phyloP scores from a whole-genome alignment of 805 yeast species.

The Ogataea ganodermae region DNA sequence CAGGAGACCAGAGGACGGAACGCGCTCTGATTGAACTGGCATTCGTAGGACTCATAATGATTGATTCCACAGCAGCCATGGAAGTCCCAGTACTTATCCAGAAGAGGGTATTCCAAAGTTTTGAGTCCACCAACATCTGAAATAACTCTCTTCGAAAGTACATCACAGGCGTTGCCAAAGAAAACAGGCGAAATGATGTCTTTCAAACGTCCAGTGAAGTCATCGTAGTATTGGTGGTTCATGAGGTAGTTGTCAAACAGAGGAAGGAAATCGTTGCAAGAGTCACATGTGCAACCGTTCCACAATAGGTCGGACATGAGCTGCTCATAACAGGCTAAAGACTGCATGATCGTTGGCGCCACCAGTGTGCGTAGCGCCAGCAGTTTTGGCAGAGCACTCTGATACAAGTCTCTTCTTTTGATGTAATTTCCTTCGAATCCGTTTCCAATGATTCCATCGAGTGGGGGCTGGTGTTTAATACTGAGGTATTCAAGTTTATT shows the following conservation, averaged over 20 bases:
- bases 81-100: conserved; percentile 46
- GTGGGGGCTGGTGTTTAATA: conserved; percentile 61
- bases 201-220: conserved; percentile 45
- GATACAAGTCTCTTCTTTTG: conserved; percentile 56
- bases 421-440: conserved; percentile 75
- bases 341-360: conserved; percentile 60
- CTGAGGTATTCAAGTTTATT: conserved; percentile 43
- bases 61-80: conserved; percentile 47
- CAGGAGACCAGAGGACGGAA: conserved; percentile 44
- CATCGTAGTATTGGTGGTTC: conserved; percentile 62
- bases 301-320: conserved; percentile 68
- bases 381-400: conserved; percentile 48
- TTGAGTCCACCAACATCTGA: conserved; percentile 30
- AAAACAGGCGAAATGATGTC: conserved; percentile 64
- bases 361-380: conserved; percentile 45
- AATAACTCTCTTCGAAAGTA: conserved; percentile 39
- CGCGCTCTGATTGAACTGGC: conserved; percentile 46
- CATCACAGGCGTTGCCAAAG: conserved; percentile 53
- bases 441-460: conserved; percentile 56
- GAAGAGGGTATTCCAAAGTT: conserved; percentile 35
- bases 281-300: conserved; percentile 73
- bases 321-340: conserved; percentile 69
- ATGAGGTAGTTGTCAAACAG: conserved; percentile 60
- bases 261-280: conserved; percentile 50
- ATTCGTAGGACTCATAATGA: conserved; percentile 41